Base-by-base conservation (phyloP, 768 basidiomycete species). In the Cystobasidium ongulense region DNA sequence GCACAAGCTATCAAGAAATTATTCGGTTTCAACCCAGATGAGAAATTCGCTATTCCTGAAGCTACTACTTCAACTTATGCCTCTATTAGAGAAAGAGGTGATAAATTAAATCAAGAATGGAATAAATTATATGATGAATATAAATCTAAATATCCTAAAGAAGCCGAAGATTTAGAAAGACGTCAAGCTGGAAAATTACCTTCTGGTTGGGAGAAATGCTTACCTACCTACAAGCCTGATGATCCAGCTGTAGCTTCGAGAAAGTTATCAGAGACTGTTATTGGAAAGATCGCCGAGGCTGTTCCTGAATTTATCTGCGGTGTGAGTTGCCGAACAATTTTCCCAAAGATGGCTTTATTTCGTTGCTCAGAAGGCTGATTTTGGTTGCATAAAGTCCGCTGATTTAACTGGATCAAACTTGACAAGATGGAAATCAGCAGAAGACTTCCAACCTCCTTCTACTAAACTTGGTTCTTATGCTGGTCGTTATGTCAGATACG, bases 401-500 rank as follows among this genome's bases (percentile, higher is more conserved):
- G 80, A 80, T 71, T 65, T 80, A 25, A 80, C 79, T 46, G 78
- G 77, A 46, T 80, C 79, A 71, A 77, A 76, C 76, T 43, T 78
- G 78, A 95, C 92, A 78, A 88, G 90, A 82, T 90, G 89, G 80
- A 91, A 91, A 83, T 83, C 82, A 70, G 85, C 85, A n/a, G 84
- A 87, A 74, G 94, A 97, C 83, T 95, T 97, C 88, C 94, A 97
- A 82, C 90, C 86, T 50, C 89, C 90, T 23, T 87, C 85, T 83
- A 93, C 91, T 23, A 87, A 87, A 36, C 85, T 95, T 53, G 94
- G 94, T 73, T 85, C 81, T 74, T 95, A 92, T 82, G 82, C 87
- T 72, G 94, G 94, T 65, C 89, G 88, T 59, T 96, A 97, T 81
- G 87, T 97, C 81, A 90, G 93, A 70, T 97, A 90, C 83, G 94